Conservation (phyloP, 169 alveolate genomes). For the Plasmodium fragile region DNA sequence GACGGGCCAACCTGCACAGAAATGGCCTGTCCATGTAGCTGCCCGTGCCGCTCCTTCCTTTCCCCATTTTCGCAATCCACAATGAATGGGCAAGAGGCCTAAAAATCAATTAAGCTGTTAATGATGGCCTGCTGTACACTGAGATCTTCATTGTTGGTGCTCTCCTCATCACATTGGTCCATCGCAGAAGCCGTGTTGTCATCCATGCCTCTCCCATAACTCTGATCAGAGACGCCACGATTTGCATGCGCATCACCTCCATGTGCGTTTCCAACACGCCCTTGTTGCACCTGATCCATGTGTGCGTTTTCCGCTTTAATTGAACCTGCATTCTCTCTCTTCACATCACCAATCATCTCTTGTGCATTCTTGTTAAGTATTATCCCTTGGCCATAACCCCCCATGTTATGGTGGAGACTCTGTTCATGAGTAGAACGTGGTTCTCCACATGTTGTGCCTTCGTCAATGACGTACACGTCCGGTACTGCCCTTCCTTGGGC, state of each 20-base stretch:
- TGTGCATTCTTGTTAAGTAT: neutral
- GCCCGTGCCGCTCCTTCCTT: neutral
- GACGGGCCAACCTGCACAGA: neutral
- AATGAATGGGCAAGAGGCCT: neutral
- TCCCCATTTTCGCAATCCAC: neutral
- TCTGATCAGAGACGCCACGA: neutral
- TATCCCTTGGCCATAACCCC: neutral
- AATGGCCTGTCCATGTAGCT: neutral
- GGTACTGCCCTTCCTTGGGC: neutral
- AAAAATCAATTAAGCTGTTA: slow-evolving; percentile 44
- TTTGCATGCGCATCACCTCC: neutral
- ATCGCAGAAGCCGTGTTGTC: neutral
- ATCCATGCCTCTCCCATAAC: neutral
- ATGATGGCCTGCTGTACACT: slow-evolving; percentile 53
- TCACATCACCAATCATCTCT: neutral
- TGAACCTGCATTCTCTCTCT: neutral
- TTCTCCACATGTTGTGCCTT: neutral
- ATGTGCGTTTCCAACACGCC: neutral
- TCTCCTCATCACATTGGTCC: neutral
- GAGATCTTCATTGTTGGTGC: slow-evolving; percentile 12
- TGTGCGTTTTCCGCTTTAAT: neutral
- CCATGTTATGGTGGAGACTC: neutral
- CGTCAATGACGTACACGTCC: neutral
- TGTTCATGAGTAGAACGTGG: neutral
- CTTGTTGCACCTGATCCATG: neutral